phyloP scores from a whole-genome alignment of 2,329 filamentous ascomycete species.

The Escovopsis sp. region DNA sequence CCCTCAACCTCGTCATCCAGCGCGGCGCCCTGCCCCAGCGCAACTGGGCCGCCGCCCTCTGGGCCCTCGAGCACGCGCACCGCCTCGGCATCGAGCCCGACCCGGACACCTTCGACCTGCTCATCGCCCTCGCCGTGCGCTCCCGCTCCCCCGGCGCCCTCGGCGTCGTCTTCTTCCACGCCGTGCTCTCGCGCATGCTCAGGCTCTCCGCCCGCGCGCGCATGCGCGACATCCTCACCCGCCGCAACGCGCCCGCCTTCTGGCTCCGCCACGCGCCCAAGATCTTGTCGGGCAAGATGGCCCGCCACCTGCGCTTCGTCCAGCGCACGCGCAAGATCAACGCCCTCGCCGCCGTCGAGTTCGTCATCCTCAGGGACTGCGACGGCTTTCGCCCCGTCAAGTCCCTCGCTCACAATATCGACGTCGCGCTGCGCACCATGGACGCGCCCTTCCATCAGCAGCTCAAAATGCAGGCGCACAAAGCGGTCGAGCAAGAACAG shows the following conservation, averaged over 20 bases:
- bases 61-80: constrained; percentile 14
- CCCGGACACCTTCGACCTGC: constrained; percentile 18
- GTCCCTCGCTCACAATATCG: constrained; percentile 13
- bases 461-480: constrained; percentile 1
- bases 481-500: background rate
- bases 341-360: constrained; percentile 14
- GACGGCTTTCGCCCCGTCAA: constrained; percentile 14
- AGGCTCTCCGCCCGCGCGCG: constrained; percentile 10
- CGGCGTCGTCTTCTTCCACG: constrained; percentile 19
- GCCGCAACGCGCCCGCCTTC: constrained; percentile 10
- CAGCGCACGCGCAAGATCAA: constrained; percentile 1
- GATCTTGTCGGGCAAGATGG: constrained; percentile 15
- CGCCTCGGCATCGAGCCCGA: constrained; percentile 12
- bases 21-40: constrained; percentile 11
- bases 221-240: constrained; percentile 13
- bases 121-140: constrained; percentile 22
- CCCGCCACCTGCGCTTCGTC: constrained; percentile 5
- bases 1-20: constrained; percentile 24
- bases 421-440: constrained; percentile 12
- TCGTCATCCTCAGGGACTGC: constrained; percentile 15
- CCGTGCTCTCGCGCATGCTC: constrained; percentile 16
- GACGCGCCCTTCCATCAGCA: constrained; percentile 13
- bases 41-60: constrained; percentile 18
- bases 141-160: constrained; percentile 16
- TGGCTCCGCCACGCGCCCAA: constrained; percentile 13